Conservation (phyloP, 495 filamentous ascomycete species). For the Aspergillus kassunensis region DNA sequence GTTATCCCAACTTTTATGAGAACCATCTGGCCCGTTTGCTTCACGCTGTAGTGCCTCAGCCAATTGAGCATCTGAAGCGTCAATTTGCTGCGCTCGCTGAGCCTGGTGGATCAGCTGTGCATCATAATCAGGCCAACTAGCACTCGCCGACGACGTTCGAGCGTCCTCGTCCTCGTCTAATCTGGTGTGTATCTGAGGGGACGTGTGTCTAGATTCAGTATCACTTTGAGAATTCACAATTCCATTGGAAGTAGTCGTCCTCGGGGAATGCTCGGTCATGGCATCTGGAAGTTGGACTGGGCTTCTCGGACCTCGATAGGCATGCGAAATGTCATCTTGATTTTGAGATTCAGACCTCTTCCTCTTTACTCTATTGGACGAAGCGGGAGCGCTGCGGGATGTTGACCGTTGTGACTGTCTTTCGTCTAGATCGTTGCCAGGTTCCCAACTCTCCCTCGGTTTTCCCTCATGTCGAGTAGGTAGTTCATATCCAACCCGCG, state of each 20-base stretch:
- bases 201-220: constrained; percentile 22
- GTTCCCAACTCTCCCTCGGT: constrained; percentile 11
- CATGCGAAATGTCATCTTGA: constrained; percentile 18
- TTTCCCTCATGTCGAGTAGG: constrained; percentile 21
- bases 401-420: constrained; percentile 25
- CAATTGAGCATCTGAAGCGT: constrained; percentile 48
- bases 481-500: constrained; percentile 13
- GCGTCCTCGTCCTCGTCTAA: constrained; percentile 31
- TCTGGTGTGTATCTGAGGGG: constrained; percentile 23
- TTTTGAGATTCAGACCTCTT: constrained; percentile 41
- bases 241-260: constrained; percentile 13
- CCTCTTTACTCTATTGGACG: constrained; percentile 31
- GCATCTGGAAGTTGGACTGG: constrained; percentile 18
- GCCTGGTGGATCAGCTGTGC: constrained; percentile 39
- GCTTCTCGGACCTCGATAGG: constrained; percentile 18
- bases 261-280: constrained; percentile 9
- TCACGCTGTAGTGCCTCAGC: constrained; percentile 51
- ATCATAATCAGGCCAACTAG: constrained; percentile 41
- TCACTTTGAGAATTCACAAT: constrained; percentile 7
- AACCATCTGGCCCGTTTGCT: constrained; percentile 37
- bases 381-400: constrained; percentile 20
- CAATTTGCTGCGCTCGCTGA: constrained; percentile 45
- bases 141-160: constrained; percentile 27
- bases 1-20: constrained; percentile 27
- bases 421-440: constrained; percentile 23